These are phyloP conservation scores for Chytriomyces sp. DNA, from an alignment of 192 early-diverging fungal genomes.

Conservation along the genomic window DNA sequence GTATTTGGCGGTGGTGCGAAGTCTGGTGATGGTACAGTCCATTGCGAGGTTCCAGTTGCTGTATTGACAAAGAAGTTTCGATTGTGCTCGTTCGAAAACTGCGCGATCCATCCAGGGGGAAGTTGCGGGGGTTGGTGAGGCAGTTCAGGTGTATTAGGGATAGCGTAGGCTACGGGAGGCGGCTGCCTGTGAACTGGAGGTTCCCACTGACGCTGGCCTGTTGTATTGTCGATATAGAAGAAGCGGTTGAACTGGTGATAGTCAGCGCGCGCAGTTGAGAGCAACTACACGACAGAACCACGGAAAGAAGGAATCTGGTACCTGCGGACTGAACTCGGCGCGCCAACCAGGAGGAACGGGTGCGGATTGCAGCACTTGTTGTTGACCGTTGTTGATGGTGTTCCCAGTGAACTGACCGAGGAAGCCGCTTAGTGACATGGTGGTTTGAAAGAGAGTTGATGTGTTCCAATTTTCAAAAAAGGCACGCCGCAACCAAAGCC, in stretches of 20 bases:
- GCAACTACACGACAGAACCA: too few species aligned
- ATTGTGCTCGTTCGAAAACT: background rate
- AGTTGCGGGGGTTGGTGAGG: background rate
- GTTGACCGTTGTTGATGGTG: too few species aligned
- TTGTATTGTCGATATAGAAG: background rate
- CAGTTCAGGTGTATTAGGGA: background rate
- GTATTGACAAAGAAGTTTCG: slow-evolving; percentile 21
- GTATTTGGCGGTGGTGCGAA: too few species aligned
- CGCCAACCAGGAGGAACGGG: too few species aligned
- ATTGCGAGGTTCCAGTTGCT: background rate
- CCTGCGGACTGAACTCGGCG: too few species aligned
- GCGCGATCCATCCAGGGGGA: slow-evolving; percentile 16
- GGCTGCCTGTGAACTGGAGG: background rate
- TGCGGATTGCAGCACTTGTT: too few species aligned
- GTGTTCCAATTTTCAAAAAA: too few species aligned
- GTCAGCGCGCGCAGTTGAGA: background rate
- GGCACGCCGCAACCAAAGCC: too few species aligned
- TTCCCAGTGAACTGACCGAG: too few species aligned
- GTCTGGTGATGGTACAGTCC: background rate
- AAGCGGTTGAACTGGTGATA: background rate
- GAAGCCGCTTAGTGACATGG: too few species aligned
- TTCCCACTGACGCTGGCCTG: background rate
- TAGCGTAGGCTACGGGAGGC: background rate
- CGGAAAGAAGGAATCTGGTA: too few species aligned
- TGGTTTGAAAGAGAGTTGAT: too few species aligned